These are phyloP conservation scores for Cymbopogon citratus DNA, from an alignment of 176 grass and related monocot species.

Conservation along the genomic window DNA sequence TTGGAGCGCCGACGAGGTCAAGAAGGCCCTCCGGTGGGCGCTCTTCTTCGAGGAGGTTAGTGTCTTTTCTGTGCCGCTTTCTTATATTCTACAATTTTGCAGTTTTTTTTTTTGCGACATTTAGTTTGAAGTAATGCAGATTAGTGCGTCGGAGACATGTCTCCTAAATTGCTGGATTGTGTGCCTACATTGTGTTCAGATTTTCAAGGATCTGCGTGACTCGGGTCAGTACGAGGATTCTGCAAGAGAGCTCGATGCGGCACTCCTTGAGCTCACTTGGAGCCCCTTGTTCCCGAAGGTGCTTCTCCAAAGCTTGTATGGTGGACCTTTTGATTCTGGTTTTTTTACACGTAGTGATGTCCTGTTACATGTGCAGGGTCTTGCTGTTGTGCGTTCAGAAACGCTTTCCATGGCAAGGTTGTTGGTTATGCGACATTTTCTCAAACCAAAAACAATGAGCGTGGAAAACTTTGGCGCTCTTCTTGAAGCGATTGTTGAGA, in stretches of 20 bases:
- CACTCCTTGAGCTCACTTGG: conserved; percentile 45
- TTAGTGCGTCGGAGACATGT: not conserved
- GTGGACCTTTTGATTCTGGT: not conserved
- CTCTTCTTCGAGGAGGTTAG: conserved; percentile 78
- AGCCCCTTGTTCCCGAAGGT: conserved; percentile 62
- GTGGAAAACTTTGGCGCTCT: conserved; percentile 52
- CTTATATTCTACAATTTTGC: not conserved
- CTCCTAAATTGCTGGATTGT: not conserved
- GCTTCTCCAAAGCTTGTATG: not conserved
- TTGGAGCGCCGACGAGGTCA: conserved; percentile 51
- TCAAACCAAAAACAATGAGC: conserved; percentile 35
- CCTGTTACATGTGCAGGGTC: conserved; percentile 44
- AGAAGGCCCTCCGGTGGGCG: conserved; percentile 50
- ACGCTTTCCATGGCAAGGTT: conserved; percentile 42
- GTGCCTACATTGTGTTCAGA: conserved; percentile 33
- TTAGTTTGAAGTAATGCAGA: not conserved
- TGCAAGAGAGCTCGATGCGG: conserved; percentile 52
- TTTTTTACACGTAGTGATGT: not conserved
- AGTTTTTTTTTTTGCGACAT: not conserved
- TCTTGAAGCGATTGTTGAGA: conserved; percentile 49
- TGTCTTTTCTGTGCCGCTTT: not conserved
- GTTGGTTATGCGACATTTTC: conserved; percentile 59
- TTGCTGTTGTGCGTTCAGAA: conserved; percentile 38
- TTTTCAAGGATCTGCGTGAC: conserved; percentile 50
- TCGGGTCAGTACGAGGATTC: conserved; percentile 48